A percentile compares a stretch with the other conserved stretches of the same genome.
Evolutionary conservation across 176 grass and related monocot species (phyloP).

Genomic region (Triticum monococcum): DNA sequence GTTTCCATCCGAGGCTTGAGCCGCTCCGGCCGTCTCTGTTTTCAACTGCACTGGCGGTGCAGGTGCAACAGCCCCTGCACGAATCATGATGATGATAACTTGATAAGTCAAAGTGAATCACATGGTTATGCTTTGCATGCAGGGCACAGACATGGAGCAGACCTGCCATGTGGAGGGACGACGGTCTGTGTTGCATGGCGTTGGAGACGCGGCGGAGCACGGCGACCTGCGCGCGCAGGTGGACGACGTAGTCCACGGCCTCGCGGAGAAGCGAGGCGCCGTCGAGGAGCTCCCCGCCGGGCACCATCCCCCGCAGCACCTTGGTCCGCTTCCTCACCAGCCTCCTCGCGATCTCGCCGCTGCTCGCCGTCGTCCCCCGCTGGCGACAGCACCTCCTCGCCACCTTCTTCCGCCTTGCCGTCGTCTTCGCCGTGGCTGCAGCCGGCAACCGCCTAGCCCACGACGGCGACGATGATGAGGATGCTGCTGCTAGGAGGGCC

Average conservation of each 20-base stretch:
- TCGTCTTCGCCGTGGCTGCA: slow-evolving; percentile 9
- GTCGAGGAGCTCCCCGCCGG: slow-evolving; percentile 56
- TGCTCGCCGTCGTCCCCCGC: neutral
- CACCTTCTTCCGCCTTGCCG: slow-evolving; percentile 34
- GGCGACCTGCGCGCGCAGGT: slow-evolving; percentile 65
- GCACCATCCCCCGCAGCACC: slow-evolving; percentile 59
- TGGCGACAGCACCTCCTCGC: slow-evolving; percentile 20
- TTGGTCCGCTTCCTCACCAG: slow-evolving; percentile 65
- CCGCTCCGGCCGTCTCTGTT: neutral
- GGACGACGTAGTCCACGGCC: slow-evolving; percentile 65
- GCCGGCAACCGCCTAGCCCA: neutral
- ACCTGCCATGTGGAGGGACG: slow-evolving; percentile 18
- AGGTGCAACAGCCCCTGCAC: neutral
- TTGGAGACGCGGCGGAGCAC: slow-evolving; percentile 52
- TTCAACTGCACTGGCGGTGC: neutral
- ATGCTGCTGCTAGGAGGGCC: slow-evolving; percentile 19
- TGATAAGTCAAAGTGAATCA: neutral
- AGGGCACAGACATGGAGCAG: neutral
- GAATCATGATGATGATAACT: too few relatives aligned
- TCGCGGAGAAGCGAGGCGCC: slow-evolving; percentile 57
- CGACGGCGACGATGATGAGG: neutral
- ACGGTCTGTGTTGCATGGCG: slow-evolving; percentile 15
- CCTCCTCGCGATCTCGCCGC: slow-evolving; percentile 47
- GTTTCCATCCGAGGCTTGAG: neutral
- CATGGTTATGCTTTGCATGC: neutral